These are phyloP conservation scores for Rhododendron ovatum DNA, from an alignment of 148 eudicot species.

Conservation along the genomic window DNA sequence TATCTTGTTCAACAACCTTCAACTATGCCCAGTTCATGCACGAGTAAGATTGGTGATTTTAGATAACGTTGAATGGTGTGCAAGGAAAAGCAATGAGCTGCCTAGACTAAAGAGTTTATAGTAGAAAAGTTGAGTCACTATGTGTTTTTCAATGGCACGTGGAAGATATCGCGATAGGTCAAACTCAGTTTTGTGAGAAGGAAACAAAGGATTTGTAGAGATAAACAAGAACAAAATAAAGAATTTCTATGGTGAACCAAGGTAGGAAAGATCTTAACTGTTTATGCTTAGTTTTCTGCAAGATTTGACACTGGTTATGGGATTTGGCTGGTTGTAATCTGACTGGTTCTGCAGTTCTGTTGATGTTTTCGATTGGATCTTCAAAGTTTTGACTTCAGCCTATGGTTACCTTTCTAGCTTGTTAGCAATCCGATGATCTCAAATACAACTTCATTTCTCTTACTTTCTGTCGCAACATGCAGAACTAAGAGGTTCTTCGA, in stretches of 20 bases:
- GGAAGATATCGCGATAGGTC: neutral
- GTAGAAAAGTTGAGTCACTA: neutral
- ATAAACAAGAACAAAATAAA: neutral
- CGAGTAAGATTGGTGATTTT: neutral
- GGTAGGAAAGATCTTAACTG: neutral
- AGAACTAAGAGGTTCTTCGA: neutral
- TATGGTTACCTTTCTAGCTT: neutral
- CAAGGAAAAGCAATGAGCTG: neutral
- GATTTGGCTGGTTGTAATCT: neutral
- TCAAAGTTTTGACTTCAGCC: neutral
- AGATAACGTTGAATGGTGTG: neutral
- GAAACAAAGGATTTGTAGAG: neutral
- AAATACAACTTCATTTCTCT: neutral
- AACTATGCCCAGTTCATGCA: neutral
- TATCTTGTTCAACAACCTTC: neutral
- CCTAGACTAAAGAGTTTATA: neutral
- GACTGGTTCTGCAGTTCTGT: neutral
- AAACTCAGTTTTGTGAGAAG: neutral
- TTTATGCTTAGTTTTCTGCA: neutral
- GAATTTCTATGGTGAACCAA: neutral
- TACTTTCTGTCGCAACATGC: neutral
- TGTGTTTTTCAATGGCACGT: neutral
- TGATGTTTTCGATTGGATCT: neutral
- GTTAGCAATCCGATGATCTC: neutral
- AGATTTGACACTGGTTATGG: neutral